A percentile compares a stretch with the other conserved stretches of the same genome.
phyloP scores from a whole-genome alignment of 2,329 filamentous ascomycete genomes.

The Beauveria caledonica region DNA sequence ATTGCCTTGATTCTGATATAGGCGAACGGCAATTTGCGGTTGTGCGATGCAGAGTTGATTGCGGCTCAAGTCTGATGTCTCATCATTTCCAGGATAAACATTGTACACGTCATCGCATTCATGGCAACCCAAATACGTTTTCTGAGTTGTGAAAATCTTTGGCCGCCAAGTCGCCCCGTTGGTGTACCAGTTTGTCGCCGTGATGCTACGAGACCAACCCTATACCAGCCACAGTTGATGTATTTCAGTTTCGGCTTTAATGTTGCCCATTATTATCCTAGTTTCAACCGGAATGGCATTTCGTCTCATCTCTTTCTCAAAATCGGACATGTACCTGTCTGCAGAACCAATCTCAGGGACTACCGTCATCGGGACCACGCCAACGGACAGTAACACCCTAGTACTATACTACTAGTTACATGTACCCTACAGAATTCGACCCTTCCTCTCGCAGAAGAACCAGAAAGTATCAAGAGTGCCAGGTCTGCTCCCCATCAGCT shows the following conservation, averaged over 20 bases:
- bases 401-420: too few species aligned
- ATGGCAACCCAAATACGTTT: too few species aligned
- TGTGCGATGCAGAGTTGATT: neutral
- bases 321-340: too few species aligned
- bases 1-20: neutral
- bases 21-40: neutral
- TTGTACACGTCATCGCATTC: neutral
- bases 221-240: neutral
- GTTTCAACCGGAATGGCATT: too few species aligned
- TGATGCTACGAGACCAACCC: neutral
- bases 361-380: neutral
- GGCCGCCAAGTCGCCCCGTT: too few species aligned
- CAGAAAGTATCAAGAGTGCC: conserved; percentile 33
- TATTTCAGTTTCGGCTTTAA: too few species aligned
- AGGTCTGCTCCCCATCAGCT: conserved; percentile 28
- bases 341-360: neutral
- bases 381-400: too few species aligned
- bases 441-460: conserved; percentile 33
- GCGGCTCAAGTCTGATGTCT: neutral
- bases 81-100: neutral
- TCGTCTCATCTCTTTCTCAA: too few species aligned
- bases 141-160: too few species aligned
- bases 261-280: too few species aligned
- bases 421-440: neutral
- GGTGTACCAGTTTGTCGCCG: neutral